phyloP scores from a whole-genome alignment of 345 rosid species.

The Carallia brachiata region DNA sequence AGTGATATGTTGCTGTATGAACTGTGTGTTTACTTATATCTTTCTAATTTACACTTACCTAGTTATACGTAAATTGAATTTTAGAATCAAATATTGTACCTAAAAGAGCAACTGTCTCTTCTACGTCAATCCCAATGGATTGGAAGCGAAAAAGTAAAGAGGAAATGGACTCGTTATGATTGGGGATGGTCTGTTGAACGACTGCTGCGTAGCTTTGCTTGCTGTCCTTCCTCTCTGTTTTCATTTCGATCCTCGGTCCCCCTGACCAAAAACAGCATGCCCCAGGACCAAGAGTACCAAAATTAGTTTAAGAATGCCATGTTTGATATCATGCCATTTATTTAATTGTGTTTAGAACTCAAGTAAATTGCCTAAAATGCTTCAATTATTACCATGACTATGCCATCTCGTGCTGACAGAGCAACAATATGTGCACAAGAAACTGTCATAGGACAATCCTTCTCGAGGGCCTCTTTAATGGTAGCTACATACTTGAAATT shows the following conservation, averaged over 20 bases:
- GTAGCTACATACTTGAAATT: conserved; percentile 70
- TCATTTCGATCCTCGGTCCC: conserved; percentile 83
- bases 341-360: too few relatives aligned
- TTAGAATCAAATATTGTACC: conserved; percentile 30
- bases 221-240: conserved; percentile 73
- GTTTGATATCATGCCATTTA: too few relatives aligned
- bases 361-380: too few relatives aligned
- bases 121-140: conserved; percentile 57
- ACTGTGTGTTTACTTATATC: too few relatives aligned
- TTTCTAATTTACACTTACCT: too few relatives aligned
- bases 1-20: too few relatives aligned
- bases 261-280: conserved; percentile 39
- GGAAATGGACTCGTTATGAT: conserved; percentile 65
- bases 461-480: conserved; percentile 77
- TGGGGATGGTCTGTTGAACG: conserved; percentile 45
- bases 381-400: conserved; percentile 47
- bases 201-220: conserved; percentile 47
- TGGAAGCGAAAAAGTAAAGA: conserved; percentile 58
- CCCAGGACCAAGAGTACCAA: too few relatives aligned
- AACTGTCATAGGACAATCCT: conserved; percentile 67
- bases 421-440: conserved; percentile 82
- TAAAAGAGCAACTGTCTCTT: conserved; percentile 70
- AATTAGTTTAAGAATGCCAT: too few relatives aligned
- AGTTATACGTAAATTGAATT: too few relatives aligned
- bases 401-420: conserved; percentile 83